A percentile compares a stretch with the other conserved stretches of the same genome.
phyloP scores from a whole-genome alignment of 441 rosid species.

The Gossypium davidsonii region DNA sequence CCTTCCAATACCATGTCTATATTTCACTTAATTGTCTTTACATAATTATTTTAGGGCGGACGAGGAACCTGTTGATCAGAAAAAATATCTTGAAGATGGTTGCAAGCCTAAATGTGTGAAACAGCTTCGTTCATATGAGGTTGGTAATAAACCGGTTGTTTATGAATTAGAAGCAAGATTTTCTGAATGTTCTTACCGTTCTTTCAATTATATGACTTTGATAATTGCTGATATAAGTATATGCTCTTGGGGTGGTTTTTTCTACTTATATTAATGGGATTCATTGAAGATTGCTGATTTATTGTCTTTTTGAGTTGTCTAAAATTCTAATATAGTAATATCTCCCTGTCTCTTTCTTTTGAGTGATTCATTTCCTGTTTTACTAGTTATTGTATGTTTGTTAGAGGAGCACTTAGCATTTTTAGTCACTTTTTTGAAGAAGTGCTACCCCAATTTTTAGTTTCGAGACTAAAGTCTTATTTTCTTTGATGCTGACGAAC shows the following conservation, averaged over 20 bases:
- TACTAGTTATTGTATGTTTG: not conserved
- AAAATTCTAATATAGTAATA: not conserved
- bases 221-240: not conserved
- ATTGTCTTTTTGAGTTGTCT: not conserved
- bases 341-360: not conserved
- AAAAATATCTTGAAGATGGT: conserved; percentile 54
- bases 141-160: conserved; percentile 10
- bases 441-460: not conserved
- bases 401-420: not conserved
- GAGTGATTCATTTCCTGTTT: not conserved
- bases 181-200: not conserved
- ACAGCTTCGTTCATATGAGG: conserved; percentile 57
- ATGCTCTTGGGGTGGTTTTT: not conserved
- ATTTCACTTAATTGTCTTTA: not conserved
- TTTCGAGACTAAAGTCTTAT: not conserved
- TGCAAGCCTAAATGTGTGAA: conserved; percentile 70
- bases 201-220: not conserved
- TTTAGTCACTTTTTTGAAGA: not conserved
- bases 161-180: not conserved
- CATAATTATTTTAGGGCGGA: conserved; percentile 44
- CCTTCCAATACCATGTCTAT: not conserved
- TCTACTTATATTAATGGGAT: not conserved
- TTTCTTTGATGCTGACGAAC: not conserved
- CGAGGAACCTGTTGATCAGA: conserved; percentile 56
- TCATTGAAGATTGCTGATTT: not conserved